Base-by-base conservation (phyloP, 768 basidiomycete species). In the Tubosaeta sp. region DNA sequence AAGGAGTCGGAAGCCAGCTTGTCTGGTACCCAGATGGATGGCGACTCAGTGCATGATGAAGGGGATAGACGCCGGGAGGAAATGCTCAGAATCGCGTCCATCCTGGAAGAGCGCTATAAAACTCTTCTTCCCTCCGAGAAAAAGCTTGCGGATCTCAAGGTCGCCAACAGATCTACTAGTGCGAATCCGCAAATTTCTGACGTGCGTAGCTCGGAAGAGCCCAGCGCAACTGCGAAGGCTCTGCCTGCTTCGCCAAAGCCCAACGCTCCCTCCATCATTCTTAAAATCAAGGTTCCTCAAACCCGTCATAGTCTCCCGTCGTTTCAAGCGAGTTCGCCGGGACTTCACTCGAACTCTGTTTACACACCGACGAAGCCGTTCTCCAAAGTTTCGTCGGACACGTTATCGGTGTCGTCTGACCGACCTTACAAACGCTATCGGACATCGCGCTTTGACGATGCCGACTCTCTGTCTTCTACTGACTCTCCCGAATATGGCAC, bases 61-160 rank as follows among this genome's bases (percentile, higher is more conserved):
- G 87, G 88, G n/a, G 88, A 89, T 65, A 75, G 86, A 54, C 78
- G 90, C 35, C 74, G 84, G 50, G 73, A 78, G 62, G 82, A 84
- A 68, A 89, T 92, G 85, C 74, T 92, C 7, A 80, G 83, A 46
- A 76, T 82, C 13, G 90, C 89, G 13, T 66, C 75, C 50, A 64
- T 66, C 19, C 67, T 92, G 46, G 89, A 91, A 60, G 81, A 82
- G 51, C 83, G 90, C 41, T 92, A 89, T 62, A 76, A 82, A 19
- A 74, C 80, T n/a, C 75, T 92, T 39, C 78, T 92, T 26, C 86
- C 88, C 14, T 79, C 85, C 4, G 85, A 87, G 51, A 72, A 76
- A 57, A 71, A 74, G 55, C 65, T 66, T 69, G 68, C 69, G 25
- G 72, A 69, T 51, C 67, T 61, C n/a, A 62, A 44, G 41, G 53